phyloP scores from a whole-genome alignment of 352 stramenopile genomes.

The Phytophthora crassamura region DNA sequence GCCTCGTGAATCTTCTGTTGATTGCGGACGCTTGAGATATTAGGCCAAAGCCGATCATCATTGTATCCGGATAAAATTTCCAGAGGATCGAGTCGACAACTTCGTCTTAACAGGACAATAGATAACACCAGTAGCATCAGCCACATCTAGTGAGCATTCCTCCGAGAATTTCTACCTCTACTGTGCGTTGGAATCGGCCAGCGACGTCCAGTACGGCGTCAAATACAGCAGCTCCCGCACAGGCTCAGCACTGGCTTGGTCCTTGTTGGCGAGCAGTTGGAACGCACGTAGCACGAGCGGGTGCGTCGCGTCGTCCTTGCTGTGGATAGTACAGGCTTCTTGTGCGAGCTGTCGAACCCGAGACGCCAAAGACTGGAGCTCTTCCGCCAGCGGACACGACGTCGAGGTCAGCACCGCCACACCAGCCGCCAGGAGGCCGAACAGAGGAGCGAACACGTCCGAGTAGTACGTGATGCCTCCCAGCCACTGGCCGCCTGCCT shows the following conservation, averaged over 20 bases:
- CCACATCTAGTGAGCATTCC: no score
- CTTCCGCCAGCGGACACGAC: conserved; percentile 7
- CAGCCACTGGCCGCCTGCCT: conserved; percentile 50
- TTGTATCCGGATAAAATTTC: no score
- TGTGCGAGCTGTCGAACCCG: conserved; percentile 35
- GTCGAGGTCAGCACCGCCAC: conserved; percentile 45
- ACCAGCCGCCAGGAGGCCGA: conserved; percentile 50
- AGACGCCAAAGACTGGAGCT: conserved; percentile 30
- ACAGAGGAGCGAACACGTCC: conserved; percentile 63
- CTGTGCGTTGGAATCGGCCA: conserved; percentile 3
- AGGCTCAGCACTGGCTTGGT: conserved; percentile 1
- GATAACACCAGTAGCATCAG: no score
- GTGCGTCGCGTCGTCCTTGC: conserved; percentile 36
- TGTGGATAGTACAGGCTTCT: conserved; percentile 23
- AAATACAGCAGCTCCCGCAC: conserved; percentile 52
- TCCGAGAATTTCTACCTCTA: no score
- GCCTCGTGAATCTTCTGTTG: no score
- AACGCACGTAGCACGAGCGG: conserved; percentile 49
- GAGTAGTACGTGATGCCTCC: conserved; percentile 74
- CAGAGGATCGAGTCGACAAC: no score
- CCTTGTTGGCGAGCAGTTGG: conserved; percentile 29
- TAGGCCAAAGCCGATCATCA: no score
- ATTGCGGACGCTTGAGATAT: no score
- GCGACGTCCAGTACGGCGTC: conserved; percentile 51
- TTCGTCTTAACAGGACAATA: no score